phyloP scores from a whole-genome alignment of 78 protist genomes.

The Chrysochromulina parva region DNA sequence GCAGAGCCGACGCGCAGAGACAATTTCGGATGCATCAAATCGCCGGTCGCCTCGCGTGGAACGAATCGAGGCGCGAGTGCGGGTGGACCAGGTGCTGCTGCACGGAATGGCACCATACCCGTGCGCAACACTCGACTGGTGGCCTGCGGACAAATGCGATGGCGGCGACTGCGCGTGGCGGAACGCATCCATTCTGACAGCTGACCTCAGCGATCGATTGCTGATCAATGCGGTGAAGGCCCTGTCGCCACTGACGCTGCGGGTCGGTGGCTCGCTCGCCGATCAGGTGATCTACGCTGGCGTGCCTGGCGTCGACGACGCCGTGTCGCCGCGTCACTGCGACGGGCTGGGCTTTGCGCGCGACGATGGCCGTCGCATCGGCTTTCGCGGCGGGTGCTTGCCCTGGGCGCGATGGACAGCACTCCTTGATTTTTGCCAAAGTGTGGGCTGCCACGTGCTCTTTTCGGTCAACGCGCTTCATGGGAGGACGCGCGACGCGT shows the following conservation, averaged over 20 bases:
- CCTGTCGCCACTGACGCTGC: not conserved
- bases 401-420: not conserved
- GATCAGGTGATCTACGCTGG: not conserved
- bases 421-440: not conserved
- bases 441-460: not conserved
- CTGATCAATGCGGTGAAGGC: not conserved
- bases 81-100: no score
- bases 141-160: conserved; percentile 39
- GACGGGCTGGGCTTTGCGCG: not conserved
- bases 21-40: no score
- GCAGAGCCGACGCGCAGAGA: no score
- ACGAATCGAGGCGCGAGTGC: no score
- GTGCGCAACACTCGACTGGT: conserved; percentile 36
- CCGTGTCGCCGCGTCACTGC: not conserved
- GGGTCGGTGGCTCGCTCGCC: conserved; percentile 17
- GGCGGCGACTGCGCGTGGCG: not conserved
- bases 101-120: no score
- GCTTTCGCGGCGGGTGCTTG: not conserved
- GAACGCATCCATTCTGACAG: not conserved
- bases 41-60: no score
- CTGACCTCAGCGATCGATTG: not conserved
- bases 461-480: not conserved
- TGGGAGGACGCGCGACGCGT: not conserved
- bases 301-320: not conserved
- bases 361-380: not conserved